Evolutionary conservation across 2,329 filamentous ascomycete species (phyloP), one percentile per base, ranked within the genome.

Genomic region (Periconia digitata): DNA sequence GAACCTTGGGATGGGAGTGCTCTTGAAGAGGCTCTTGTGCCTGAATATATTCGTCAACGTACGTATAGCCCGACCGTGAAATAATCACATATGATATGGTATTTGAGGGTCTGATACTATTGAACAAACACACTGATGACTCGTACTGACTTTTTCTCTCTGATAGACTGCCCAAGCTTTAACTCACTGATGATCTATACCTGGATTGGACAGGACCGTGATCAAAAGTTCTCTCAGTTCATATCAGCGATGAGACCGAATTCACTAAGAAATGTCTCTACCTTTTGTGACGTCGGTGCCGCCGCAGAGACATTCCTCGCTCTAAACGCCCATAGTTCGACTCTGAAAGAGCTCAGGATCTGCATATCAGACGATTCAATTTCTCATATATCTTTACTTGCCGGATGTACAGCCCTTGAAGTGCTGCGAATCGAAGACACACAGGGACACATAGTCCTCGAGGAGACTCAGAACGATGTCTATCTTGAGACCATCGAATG

Each of bases 161-260:
- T n/a, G n/a, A n/a, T n/a, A n/a, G n/a, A 80, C 55, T 90, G 86
- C 55, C 82, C 82, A 2, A 71, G 78, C 8, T 86, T 90, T 56
- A 76, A 76, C 37, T 77, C 80, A 34, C 67, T 90, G 18, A 80
- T 76, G 21, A 82, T 86, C 46, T 85, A 79, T 52, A 74, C 66
- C 36, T 81, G 77, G 77, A 56, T 56, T 15, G 71, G 72, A 21
- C 60, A 68, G 0, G 75, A 78, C n/a, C 76, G 79, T 6, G 85
- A 89, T 50, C 69, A 76, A 22, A 74, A 81, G 35, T 73, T 87
- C 42, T 79, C 83, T 1, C 71, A 72, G 2, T 86, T 89, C 58
- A 74, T 89, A 40, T 71, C 70, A 20, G 73, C 75, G 1, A 74
- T 89, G 41, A 75, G 70, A 16, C 74, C 78, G 2, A 78, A 87